These are phyloP conservation scores for Carex myosuroides DNA, from an alignment of 176 grass and related monocot genomes.

Conservation along the genomic window DNA sequence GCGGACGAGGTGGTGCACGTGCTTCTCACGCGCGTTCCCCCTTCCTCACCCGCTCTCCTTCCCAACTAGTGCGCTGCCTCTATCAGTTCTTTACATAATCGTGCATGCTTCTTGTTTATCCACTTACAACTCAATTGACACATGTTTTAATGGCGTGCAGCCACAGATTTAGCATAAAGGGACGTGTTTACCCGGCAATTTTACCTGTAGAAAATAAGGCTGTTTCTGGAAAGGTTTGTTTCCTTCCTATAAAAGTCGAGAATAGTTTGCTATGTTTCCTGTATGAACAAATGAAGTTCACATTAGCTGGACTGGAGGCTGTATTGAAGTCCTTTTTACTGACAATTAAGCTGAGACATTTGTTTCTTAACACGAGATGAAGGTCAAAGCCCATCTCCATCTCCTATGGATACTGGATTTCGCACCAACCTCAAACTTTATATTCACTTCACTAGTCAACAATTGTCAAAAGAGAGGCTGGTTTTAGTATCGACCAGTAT, in stretches of 20 bases:
- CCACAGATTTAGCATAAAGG: constrained; percentile 62
- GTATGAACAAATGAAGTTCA: background rate
- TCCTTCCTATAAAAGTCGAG: background rate
- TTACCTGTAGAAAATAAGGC: constrained; percentile 36
- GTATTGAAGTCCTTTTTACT: background rate
- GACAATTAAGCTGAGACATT: background rate
- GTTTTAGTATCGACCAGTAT: background rate
- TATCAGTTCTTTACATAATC: background rate
- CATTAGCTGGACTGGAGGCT: background rate
- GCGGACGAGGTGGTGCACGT: constrained; percentile 60
- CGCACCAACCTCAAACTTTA: background rate
- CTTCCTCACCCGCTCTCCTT: constrained; percentile 21
- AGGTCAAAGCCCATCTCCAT: no score
- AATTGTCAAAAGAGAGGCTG: no score
- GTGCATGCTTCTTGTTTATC: background rate
- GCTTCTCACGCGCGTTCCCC: constrained; percentile 52
- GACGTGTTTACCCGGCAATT: constrained; percentile 82
- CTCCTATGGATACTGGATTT: no score
- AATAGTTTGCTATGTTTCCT: background rate
- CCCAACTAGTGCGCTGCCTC: constrained; percentile 33
- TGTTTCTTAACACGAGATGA: no score
- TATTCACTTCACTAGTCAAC: background rate
- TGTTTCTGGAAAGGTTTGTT: constrained; percentile 55
- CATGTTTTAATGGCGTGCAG: constrained; percentile 29
- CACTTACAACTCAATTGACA: background rate